phyloP scores from a whole-genome alignment of 352 stramenopile genomes.

The Peronospora destructor region DNA sequence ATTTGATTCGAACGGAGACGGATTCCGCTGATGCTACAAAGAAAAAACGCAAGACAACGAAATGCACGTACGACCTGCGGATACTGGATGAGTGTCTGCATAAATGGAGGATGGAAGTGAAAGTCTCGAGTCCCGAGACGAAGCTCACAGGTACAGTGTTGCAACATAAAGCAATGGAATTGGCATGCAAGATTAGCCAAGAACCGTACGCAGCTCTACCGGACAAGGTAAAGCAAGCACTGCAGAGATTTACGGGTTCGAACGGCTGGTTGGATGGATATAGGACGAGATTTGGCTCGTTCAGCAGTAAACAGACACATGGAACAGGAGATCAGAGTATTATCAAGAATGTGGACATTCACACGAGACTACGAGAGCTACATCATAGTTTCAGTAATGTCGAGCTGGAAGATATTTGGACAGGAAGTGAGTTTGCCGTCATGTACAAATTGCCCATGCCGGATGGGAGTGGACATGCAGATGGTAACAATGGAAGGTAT shows the following conservation, averaged over 20 bases:
- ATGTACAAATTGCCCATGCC: constrained; percentile 38
- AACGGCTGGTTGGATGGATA: constrained; percentile 86
- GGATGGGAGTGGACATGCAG: constrained; percentile 11
- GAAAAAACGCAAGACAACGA: constrained; percentile 84
- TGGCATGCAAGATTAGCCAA: constrained; percentile 66
- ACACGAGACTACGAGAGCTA: constrained; percentile 77
- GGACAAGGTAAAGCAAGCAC: constrained; percentile 64
- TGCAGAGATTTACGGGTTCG: constrained; percentile 71
- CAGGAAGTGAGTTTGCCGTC: constrained; percentile 65
- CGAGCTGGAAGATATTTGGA: constrained; percentile 76
- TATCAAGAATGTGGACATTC: constrained; percentile 81
- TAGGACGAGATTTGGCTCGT: constrained; percentile 72
- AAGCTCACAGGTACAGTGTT: constrained; percentile 77
- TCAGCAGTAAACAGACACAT: constrained; percentile 65
- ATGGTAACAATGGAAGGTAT: constrained; percentile 33
- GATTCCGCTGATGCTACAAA: constrained; percentile 79
- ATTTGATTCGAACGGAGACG: constrained; percentile 78
- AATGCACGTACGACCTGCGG: constrained; percentile 75
- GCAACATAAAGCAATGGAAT: constrained; percentile 80
- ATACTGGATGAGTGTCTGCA: constrained; percentile 79
- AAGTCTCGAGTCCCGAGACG: constrained; percentile 66
- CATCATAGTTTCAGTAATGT: constrained; percentile 59
- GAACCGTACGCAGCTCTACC: constrained; percentile 63
- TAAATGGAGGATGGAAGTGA: constrained; percentile 85
- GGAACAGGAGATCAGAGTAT: constrained; percentile 37